Evolutionary conservation across 83 land plant genomes (phyloP).

Genomic region (Picea abies): DNA sequence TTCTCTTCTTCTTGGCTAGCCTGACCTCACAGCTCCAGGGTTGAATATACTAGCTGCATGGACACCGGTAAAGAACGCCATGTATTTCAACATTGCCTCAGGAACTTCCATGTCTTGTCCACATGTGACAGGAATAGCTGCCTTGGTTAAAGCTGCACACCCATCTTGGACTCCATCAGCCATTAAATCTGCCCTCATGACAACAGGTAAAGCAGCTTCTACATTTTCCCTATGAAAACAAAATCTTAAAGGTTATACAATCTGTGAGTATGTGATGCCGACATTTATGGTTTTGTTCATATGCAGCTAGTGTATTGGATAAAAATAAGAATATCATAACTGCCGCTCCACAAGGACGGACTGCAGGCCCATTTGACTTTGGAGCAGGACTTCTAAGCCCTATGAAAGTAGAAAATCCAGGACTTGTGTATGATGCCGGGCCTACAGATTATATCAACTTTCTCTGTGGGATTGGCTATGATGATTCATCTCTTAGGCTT

Average conservation of each 20-base stretch:
- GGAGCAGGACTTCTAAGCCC: slow-evolving; percentile 68
- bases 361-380: slow-evolving; percentile 53
- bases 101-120: slow-evolving; percentile 82
- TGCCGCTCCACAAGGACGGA: slow-evolving; percentile 45
- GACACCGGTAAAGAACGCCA: slow-evolving; percentile 45
- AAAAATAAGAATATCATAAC: slow-evolving; percentile 38
- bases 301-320: slow-evolving; percentile 52
- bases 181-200: slow-evolving; percentile 69
- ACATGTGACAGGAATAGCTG: slow-evolving; percentile 58
- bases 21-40: slow-evolving; percentile 74
- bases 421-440: slow-evolving; percentile 56
- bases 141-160: slow-evolving; percentile 58
- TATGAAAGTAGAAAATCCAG: slow-evolving; percentile 47
- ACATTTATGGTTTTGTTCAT: background rate
- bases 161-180: slow-evolving; percentile 76
- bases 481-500: slow-evolving; percentile 33
- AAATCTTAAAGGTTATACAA: background rate
- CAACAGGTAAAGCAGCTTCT: slow-evolving; percentile 42
- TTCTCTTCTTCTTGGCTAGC: slow-evolving; percentile 29
- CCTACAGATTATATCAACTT: slow-evolving; percentile 55
- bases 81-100: slow-evolving; percentile 59
- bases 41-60: slow-evolving; percentile 72
- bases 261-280: background rate
- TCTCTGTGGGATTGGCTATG: slow-evolving; percentile 66
- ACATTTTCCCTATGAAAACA: background rate